Evolutionary conservation across 371 early-diverging fungal species (phyloP).

Genomic region (Mucor piriformis): DNA sequence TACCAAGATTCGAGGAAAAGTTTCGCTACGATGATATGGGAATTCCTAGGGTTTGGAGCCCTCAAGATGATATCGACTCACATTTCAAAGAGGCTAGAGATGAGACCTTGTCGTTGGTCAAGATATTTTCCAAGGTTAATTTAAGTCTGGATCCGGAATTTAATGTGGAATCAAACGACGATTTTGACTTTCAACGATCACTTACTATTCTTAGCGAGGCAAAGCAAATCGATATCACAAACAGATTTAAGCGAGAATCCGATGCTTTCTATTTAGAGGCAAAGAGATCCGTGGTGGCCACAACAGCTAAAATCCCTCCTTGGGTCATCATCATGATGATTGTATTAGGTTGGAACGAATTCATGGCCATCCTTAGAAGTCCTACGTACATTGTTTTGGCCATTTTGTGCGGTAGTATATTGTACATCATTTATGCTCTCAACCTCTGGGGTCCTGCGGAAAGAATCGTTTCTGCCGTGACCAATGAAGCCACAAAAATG

Average conservation of each 20-base stretch:
- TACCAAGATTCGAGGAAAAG: conserved; percentile 76
- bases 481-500: conserved; percentile 46
- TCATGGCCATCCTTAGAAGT: conserved; percentile 77
- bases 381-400: conserved; percentile 78
- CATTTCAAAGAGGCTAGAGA: conserved; percentile 77
- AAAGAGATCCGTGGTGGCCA: conserved; percentile 90
- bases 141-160: conserved; percentile 44
- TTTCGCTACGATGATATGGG: conserved; percentile 94
- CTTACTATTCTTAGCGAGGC: conserved; percentile 67
- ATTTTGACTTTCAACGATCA: conserved; percentile 66
- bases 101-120: conserved; percentile 65
- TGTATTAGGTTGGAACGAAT: conserved; percentile 93
- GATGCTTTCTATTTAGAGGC: conserved; percentile 94
- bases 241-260: conserved; percentile 84
- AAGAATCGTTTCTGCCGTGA: conserved; percentile 46
- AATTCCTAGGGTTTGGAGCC: conserved; percentile 93
- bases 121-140: conserved; percentile 66
- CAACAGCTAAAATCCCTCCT: conserved; percentile 80
- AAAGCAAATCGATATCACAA: conserved; percentile 77
- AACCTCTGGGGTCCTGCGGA: conserved; percentile 71
- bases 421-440: conserved; percentile 64
- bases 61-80: conserved; percentile 91
- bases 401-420: conserved; percentile 50
- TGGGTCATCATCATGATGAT: conserved; percentile 85
- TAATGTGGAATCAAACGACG: conserved; percentile 46